phyloP scores from a whole-genome alignment of 176 grass and related monocot genomes.

The Lolium perenne region DNA sequence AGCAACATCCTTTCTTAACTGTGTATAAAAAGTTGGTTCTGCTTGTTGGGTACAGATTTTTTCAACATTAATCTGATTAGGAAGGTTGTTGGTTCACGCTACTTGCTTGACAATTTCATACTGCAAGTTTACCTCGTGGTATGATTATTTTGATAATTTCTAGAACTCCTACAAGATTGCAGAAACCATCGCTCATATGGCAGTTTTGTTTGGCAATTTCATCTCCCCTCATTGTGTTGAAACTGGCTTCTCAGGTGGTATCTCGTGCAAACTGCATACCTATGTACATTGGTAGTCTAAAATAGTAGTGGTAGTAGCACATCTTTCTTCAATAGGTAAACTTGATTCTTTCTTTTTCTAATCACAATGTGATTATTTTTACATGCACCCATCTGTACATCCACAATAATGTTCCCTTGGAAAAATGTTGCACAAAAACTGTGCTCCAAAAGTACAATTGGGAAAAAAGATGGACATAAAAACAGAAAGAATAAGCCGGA shows the following conservation, averaged over 20 bases:
- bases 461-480: slow-evolving; percentile 27
- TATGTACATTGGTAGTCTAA: slow-evolving; percentile 1
- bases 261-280: neutral
- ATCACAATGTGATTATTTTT: slow-evolving; percentile 49
- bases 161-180: neutral
- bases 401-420: slow-evolving; percentile 41
- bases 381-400: slow-evolving; percentile 48
- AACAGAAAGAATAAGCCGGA: slow-evolving; percentile 24
- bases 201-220: slow-evolving; percentile 18
- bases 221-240: neutral
- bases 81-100: slow-evolving; percentile 14
- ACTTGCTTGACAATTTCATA: slow-evolving; percentile 36
- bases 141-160: neutral
- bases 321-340: slow-evolving; percentile 2
- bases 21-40: neutral
- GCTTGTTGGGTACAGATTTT: slow-evolving; percentile 7
- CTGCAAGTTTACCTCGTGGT: slow-evolving; percentile 11
- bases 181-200: neutral
- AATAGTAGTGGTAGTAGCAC: neutral
- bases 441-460: slow-evolving; percentile 48
- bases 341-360: slow-evolving; percentile 45
- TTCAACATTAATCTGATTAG: slow-evolving; percentile 39
- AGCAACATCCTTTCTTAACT: slow-evolving; percentile 34
- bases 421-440: slow-evolving; percentile 51
- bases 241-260: neutral